Evolutionary conservation across 2,329 filamentous ascomycete species (phyloP).

Genomic region (Xylariaceae sp.): DNA sequence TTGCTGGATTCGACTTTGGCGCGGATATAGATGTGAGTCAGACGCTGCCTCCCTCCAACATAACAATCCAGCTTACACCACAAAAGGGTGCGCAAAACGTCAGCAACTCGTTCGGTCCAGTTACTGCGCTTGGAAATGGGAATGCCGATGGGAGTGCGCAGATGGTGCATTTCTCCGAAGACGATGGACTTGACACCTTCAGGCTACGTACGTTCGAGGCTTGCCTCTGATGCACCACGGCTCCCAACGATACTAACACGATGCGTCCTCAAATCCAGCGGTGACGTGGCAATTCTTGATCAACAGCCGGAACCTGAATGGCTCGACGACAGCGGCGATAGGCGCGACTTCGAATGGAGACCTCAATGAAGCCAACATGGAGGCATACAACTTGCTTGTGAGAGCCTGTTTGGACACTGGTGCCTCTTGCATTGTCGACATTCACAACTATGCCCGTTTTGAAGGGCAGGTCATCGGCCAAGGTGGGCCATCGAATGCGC

Average conservation of each 20-base stretch:
- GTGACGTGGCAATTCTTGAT: constrained; percentile 61
- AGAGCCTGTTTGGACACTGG: constrained; percentile 53
- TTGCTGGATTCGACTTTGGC: constrained; percentile 45
- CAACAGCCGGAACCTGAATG: constrained; percentile 44
- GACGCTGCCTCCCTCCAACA: no score
- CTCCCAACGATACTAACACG: no score
- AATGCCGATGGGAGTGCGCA: constrained; percentile 39
- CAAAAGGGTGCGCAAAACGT: no score
- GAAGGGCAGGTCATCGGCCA: constrained; percentile 61
- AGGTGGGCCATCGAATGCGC: constrained; percentile 55
- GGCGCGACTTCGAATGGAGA: no score
- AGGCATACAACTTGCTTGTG: constrained; percentile 50
- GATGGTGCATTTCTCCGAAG: constrained; percentile 52
- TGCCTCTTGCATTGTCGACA: constrained; percentile 55
- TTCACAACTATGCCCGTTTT: constrained; percentile 58
- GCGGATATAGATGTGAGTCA: constrained; percentile 42
- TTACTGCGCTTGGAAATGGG: no score
- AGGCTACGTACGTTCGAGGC: constrained; percentile 45
- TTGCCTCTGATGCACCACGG: no score
- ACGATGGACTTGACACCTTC: constrained; percentile 52
- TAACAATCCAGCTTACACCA: no score
- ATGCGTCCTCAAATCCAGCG: constrained; percentile 36
- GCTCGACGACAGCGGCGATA: no score
- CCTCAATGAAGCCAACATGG: constrained; percentile 44
- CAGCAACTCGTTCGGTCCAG: constrained; percentile 29